Evolutionary conservation across 306 rosid genomes (phyloP).

Genomic region (Vigna radiata): DNA sequence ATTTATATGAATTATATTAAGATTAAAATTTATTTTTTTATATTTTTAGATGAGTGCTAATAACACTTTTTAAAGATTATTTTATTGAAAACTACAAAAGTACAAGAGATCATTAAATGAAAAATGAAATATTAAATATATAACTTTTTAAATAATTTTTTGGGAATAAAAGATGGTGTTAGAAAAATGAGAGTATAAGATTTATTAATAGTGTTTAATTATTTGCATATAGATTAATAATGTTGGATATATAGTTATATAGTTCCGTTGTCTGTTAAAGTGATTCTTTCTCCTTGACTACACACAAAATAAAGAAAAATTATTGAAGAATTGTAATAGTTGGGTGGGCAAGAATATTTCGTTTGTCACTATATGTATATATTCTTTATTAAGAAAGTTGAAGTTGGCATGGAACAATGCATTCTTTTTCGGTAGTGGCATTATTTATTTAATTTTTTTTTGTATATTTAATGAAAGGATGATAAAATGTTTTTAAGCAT

Average conservation of each 20-base stretch:
- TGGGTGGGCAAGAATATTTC: not conserved
- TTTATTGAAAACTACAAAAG: too few relatives aligned
- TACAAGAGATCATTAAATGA: too few relatives aligned
- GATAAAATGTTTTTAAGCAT: not conserved
- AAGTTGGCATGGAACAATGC: not conserved
- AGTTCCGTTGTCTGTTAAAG: too few relatives aligned
- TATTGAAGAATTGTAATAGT: not conserved
- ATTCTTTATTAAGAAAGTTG: not conserved
- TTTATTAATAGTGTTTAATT: too few relatives aligned
- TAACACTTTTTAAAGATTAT: too few relatives aligned
- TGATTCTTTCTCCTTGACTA: not conserved
- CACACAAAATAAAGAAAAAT: not conserved
- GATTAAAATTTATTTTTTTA: not conserved
- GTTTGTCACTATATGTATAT: not conserved
- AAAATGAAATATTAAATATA: too few relatives aligned
- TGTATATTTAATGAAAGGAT: not conserved
- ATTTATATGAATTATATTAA: not conserved
- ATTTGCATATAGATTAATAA: too few relatives aligned
- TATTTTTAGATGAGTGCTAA: not conserved
- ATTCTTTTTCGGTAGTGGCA: not conserved
- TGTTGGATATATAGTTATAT: too few relatives aligned
- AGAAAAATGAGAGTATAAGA: too few relatives aligned
- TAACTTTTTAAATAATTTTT: too few relatives aligned
- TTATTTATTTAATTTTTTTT: not conserved
- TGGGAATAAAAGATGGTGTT: too few relatives aligned